Evolutionary conservation across 495 filamentous ascomycete species (phyloP), one percentile per base, ranked within the genome.

Genomic region (Oleoguttula mirabilis): DNA sequence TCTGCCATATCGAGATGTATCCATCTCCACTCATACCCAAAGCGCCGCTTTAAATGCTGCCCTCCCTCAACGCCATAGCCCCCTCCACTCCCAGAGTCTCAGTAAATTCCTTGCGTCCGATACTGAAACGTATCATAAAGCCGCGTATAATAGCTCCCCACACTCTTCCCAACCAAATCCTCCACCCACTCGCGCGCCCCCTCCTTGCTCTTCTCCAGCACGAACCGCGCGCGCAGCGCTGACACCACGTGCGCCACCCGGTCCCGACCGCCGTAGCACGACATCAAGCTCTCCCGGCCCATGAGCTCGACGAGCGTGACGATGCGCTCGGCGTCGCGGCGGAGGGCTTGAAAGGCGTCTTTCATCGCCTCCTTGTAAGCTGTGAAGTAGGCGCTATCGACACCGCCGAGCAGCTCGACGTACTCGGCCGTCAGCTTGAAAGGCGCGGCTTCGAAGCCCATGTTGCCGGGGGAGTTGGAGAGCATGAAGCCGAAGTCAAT

Each of bases 401-500:
- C 60, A 4, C 79, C 79, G 17, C 80, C 81, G 16, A 85, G 60
- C 24, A 84, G 76, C 43, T 85, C 80, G 28, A 85, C 72, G 55
- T 84, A 85, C 49, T 85, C 80, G 48, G 79, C 70, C 22, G 80
- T 84, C 16, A 85, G 64, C 61, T 85, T 85, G 61, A 85, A 85
- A 10, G 80, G 81, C 20, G 80, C 80, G 17, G 80, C 79, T 58
- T 85, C 80, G 53, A 84, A 84, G 33, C 81, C 79, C 43, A 85
- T 79, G 21, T 71, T 72, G 2, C 80, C 80, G 14, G 80, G 80
- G 14, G 79, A 82, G 57, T 85, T 85, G 5, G 76, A 80, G 33
- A 85, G 67, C 80, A 85, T 85, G 57, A 85, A 85, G 33, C 80
- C 80, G 57, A 85, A 85, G 59, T 85, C 80, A 44, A 85, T 85